These are phyloP conservation scores for Sphaceloma murrayae DNA, from an alignment of 2,329 filamentous ascomycete genomes.

Conservation along the genomic window DNA sequence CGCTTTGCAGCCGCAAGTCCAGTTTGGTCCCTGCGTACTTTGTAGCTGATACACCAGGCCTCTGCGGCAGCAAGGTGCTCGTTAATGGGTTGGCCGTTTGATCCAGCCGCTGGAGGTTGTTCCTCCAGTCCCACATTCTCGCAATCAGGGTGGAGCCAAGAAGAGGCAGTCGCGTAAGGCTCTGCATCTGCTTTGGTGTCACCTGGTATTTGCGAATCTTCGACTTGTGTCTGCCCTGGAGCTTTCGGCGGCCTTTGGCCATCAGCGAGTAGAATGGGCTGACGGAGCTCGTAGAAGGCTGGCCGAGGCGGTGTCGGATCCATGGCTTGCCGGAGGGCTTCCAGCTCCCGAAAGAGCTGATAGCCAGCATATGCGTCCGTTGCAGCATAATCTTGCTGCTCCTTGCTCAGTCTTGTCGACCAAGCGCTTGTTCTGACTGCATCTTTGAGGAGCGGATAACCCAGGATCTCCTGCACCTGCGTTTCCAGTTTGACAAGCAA, in stretches of 20 bases:
- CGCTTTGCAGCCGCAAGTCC: not conserved
- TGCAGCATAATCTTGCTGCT: slow-evolving; percentile 66
- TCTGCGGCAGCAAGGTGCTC: slow-evolving; percentile 19
- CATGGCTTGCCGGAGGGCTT: slow-evolving; percentile 56
- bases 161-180: too few relatives aligned
- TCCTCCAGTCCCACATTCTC: too few relatives aligned
- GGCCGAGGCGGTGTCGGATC: slow-evolving; percentile 63
- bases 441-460: slow-evolving; percentile 67
- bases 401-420: slow-evolving; percentile 50
- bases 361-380: slow-evolving; percentile 74
- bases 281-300: slow-evolving; percentile 54
- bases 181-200: too few relatives aligned
- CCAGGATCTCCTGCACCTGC: slow-evolving; percentile 62
- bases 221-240: too few relatives aligned
- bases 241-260: slow-evolving; percentile 26
- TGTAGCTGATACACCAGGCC: slow-evolving; percentile 19
- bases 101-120: too few relatives aligned
- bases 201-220: too few relatives aligned
- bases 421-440: slow-evolving; percentile 67
- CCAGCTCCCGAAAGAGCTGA: slow-evolving; percentile 62
- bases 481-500: slow-evolving; percentile 54
- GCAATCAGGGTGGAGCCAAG: too few relatives aligned
- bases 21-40: not conserved
- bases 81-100: too few relatives aligned
- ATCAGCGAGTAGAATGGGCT: slow-evolving; percentile 51